Conservation (phyloP, 345 rosid genomes). For the Triadica sebifera region DNA sequence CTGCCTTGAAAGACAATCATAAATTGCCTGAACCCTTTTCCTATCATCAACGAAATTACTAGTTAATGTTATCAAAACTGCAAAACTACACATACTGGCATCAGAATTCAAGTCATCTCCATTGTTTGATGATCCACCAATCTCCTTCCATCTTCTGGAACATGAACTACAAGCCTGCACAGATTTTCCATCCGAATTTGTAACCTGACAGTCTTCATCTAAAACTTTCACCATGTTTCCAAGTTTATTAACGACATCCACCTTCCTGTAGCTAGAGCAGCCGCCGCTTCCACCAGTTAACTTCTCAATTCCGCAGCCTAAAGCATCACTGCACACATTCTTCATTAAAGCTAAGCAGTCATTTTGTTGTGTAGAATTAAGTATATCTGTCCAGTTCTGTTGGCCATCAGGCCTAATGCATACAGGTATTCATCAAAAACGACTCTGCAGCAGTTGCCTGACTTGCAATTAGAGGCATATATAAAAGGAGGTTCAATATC, state of each 20-base stretch:
- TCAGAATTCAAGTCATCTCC: conserved; percentile 9
- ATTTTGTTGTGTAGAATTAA: conserved; percentile 35
- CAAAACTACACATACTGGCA: conserved; percentile 42
- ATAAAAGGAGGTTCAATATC: conserved; percentile 21
- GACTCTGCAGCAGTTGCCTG: conserved; percentile 32
- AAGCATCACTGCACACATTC: conserved; percentile 11
- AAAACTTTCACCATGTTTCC: conserved; percentile 27
- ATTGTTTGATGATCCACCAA: conserved; percentile 22
- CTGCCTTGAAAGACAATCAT: conserved; percentile 39
- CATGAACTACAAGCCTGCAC: conserved; percentile 36
- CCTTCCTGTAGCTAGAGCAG: conserved; percentile 42
- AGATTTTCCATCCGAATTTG: conserved; percentile 4
- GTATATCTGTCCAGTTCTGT: conserved; percentile 38
- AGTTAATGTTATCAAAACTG: conserved; percentile 40
- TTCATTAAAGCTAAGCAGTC: conserved; percentile 38
- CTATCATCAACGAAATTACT: conserved; percentile 33
- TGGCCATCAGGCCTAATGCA: conserved; percentile 42
- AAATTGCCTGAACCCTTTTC: conserved; percentile 28
- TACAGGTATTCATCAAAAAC: conserved; percentile 39
- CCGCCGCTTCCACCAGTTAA: conserved; percentile 40
- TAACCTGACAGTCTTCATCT: conserved; percentile 29
- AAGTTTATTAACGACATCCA: conserved; percentile 30
- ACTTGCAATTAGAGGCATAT: conserved; percentile 19
- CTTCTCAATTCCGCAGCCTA: conserved; percentile 37
- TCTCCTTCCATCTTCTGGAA: conserved; percentile 38